A percentile compares a stretch with the other conserved stretches of the same genome.
Conservation (phyloP, 1,284 basidiomycete genomes). For the Apiotrichum brassicae region DNA sequence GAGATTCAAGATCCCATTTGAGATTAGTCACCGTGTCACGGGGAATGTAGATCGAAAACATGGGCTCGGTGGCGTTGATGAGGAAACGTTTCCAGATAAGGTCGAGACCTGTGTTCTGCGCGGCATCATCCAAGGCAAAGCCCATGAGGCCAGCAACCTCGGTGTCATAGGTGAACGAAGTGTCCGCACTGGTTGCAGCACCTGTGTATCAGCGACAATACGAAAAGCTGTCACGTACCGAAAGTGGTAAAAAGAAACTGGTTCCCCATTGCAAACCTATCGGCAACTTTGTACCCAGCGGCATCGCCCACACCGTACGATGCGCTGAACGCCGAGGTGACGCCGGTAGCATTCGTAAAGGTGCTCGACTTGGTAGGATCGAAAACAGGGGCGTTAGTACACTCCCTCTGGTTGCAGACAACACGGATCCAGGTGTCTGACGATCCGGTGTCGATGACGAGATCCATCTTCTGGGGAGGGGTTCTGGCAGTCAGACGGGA, state of each 20-base stretch:
- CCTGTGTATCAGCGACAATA: neutral
- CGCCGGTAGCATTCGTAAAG: constrained; percentile 27
- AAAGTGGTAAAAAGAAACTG: neutral
- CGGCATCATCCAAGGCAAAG: neutral
- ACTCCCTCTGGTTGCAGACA: constrained; percentile 4
- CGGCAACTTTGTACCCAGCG: constrained; percentile 1
- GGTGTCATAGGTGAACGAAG: neutral
- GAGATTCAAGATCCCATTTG: neutral
- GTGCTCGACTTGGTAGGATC: constrained; percentile 13
- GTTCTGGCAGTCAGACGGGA: constrained; percentile 30
- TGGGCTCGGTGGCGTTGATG: neutral
- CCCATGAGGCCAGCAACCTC: constrained; percentile 1
- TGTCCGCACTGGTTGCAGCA: neutral
- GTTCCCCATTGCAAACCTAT: neutral
- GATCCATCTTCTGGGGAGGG: constrained; percentile 51
- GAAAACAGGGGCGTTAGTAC: constrained; percentile 16
- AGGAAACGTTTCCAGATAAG: neutral
- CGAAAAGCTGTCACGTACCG: neutral
- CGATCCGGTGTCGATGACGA: constrained; percentile 57
- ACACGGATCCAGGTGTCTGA: constrained; percentile 51
- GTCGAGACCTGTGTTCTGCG: neutral
- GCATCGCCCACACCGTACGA: constrained; percentile 1
- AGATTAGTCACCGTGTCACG: neutral
- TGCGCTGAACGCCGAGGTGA: constrained; percentile 18
- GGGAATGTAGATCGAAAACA: neutral